Evolutionary conservation across 164 flowering plant genomes (phyloP), one percentile per base, ranked within the genome.

Genomic region (Platanus orientalis): DNA sequence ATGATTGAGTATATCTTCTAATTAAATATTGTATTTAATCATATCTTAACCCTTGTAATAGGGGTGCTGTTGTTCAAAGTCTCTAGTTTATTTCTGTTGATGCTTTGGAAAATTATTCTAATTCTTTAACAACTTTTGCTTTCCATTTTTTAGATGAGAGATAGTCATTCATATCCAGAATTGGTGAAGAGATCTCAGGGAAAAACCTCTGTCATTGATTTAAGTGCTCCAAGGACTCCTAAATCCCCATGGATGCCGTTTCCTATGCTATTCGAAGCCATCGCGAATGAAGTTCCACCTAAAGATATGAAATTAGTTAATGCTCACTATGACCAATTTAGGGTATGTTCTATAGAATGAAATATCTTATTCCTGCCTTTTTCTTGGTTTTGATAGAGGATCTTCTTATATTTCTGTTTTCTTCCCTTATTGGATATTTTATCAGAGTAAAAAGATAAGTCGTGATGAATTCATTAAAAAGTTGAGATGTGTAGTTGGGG

Each of bases 201-300:
- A 44, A 68, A 69, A 42, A 23, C 61, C 7, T 63, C 62, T 21
- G 11, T n/a, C n/a, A n/a, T 42, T n/a, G 68, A 64, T 32, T 67
- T 80, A 54, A 69, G 61, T 63, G 47, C 71, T 59, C 64, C 70
- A 11, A 84, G 62, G 73, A 54, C 62, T 55, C 97, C 97, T 6
- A 85, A 75, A 63, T 84, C 96, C 39, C 90, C 96, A 0, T 94
- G 97, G 96, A 89, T 94, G 96, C 89, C 96, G 47, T 94, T 94
- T 62, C 79, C 91, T 4, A 66, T 77, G 84, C 67, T 94, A 66
- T 86, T 94, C 71, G 82, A 65, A 68, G 96, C 93, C 21, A 83
- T 94, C 16, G 72, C 85, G 7, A 66, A 64, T 34, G 76, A 80
- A 70, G 76, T 89, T 64, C 55, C 86, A 65, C 62, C 58, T 19